phyloP scores from a whole-genome alignment of 1,284 basidiomycete genomes.

The Moesziomyces globuligerus region DNA sequence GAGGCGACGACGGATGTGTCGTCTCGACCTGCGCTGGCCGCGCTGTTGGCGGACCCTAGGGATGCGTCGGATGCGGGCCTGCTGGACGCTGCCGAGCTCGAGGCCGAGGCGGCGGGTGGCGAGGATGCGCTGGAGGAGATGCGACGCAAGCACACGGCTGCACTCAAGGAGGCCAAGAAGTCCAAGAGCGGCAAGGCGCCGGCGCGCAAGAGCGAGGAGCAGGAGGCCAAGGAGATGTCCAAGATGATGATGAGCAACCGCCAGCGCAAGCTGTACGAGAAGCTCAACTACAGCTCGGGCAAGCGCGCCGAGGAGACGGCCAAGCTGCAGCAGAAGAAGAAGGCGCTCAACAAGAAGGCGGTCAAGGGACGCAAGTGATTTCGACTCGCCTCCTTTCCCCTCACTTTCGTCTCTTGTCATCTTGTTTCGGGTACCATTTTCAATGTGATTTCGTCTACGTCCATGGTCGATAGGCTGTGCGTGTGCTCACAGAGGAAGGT shows the following conservation, averaged over 20 bases:
- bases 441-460: too few species aligned
- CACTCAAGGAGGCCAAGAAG: conserved; percentile 57
- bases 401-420: background rate
- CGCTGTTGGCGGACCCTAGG: conserved; percentile 73
- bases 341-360: conserved; percentile 51
- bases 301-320: conserved; percentile 78
- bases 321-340: conserved; percentile 61
- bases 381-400: background rate
- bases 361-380: conserved; percentile 26
- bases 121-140: conserved; percentile 84
- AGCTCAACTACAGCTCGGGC: conserved; percentile 87
- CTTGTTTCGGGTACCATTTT: conserved; percentile 1
- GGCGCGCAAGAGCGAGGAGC: conserved; percentile 73
- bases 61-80: conserved; percentile 75
- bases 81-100: conserved; percentile 87
- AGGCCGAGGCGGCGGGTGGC: conserved; percentile 88
- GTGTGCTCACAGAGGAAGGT: too few species aligned
- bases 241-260: conserved; percentile 99
- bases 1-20: conserved; percentile 26
- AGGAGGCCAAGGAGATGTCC: conserved; percentile 76
- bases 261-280: conserved; percentile 93
- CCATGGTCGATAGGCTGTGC: too few species aligned
- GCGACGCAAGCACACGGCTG: conserved; percentile 63
- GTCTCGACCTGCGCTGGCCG: conserved; percentile 56
- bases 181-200: conserved; percentile 67